Percentiles rank a stretch among this genome's conserved stretches.
Conservation (phyloP, 495 filamentous ascomycete genomes). For the Annulohypoxylon nitens region DNA sequence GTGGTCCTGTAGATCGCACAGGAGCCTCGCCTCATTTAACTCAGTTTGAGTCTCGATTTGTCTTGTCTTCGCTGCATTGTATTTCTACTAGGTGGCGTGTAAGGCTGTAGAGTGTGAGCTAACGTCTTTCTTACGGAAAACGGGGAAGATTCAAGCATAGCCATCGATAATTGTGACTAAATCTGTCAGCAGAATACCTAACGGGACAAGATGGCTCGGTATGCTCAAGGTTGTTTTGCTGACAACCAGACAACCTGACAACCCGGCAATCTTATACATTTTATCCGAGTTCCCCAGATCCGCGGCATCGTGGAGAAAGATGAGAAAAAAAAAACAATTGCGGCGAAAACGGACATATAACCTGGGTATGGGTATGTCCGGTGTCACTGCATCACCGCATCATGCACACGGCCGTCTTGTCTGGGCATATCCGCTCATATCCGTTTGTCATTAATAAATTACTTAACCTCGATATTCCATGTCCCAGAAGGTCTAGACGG, state of each 20-base stretch:
- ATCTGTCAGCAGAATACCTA: not conserved
- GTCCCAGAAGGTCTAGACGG: not conserved
- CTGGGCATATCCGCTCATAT: slow-evolving; percentile 1
- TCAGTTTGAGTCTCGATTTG: not conserved
- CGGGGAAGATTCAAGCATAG: not conserved
- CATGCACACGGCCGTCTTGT: not conserved
- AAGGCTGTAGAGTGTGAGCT: slow-evolving; percentile 11
- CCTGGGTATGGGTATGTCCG: not conserved
- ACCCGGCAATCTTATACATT: slow-evolving; percentile 4
- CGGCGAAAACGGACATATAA: not conserved
- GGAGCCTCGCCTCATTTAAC: slow-evolving; percentile 23
- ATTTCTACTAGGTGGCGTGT: not conserved
- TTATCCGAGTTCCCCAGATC: slow-evolving; percentile 5
- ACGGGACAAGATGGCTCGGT: too few relatives aligned
- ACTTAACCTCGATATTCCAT: not conserved
- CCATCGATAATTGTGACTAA: not conserved
- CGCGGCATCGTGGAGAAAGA: not conserved
- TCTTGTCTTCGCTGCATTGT: slow-evolving; percentile 9
- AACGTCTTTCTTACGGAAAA: slow-evolving; percentile 10
- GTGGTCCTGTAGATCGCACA: slow-evolving; percentile 29
- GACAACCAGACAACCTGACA: not conserved
- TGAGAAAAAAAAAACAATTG: not conserved
- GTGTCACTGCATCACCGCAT: slow-evolving; percentile 9
- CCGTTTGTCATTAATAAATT: slow-evolving; percentile 4
- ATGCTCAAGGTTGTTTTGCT: not conserved